Conservation (phyloP, 169 alveolate genomes). For the Plasmodium berghei region DNA sequence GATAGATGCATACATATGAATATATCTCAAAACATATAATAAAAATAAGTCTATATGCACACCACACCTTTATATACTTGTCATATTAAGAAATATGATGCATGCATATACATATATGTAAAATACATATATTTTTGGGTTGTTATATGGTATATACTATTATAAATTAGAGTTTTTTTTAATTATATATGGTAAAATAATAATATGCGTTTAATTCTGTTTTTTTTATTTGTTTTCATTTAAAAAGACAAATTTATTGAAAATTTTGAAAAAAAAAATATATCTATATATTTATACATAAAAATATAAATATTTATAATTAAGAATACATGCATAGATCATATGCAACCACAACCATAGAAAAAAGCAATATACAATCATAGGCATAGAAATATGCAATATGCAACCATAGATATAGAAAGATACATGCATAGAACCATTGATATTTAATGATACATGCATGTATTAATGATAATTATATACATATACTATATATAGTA, state of each 20-base stretch:
- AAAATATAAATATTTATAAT: background rate
- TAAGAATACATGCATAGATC: background rate
- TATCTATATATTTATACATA: background rate
- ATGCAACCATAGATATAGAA: background rate
- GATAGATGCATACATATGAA: background rate
- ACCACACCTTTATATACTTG: background rate
- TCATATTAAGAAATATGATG: background rate
- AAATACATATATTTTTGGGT: no score
- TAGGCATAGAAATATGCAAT: background rate
- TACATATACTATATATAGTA: no score
- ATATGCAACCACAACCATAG: background rate
- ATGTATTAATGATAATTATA: background rate
- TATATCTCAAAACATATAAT: slow-evolving; percentile 1
- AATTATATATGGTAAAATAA: no score
- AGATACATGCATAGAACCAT: background rate
- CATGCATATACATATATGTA: background rate
- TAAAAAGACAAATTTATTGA: no score
- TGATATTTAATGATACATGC: background rate
- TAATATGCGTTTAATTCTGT: no score
- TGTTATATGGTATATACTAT: no score
- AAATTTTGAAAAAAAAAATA: background rate
- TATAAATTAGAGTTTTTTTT: no score
- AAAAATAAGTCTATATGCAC: background rate
- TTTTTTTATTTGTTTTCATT: no score
- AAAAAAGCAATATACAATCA: background rate